A percentile compares a stretch with the other conserved stretches of the same genome.
These are phyloP conservation scores for Magnusiomyces paraingens DNA, from an alignment of 1,139 yeast genomes.

Conservation along the genomic window DNA sequence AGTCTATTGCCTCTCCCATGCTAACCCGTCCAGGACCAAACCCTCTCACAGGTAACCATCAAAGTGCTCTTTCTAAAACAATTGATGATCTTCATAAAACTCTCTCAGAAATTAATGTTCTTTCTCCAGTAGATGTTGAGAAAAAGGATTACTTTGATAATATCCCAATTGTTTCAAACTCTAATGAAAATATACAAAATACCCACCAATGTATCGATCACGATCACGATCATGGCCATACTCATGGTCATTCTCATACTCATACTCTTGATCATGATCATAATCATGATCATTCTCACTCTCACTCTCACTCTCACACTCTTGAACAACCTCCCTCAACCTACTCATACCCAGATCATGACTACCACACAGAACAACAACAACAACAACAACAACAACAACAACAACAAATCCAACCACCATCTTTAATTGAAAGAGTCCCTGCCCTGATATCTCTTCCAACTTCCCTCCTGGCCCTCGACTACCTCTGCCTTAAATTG, in stretches of 20 bases:
- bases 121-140: background rate
- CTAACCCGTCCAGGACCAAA: background rate
- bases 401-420: constrained; percentile 10
- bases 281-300: constrained; percentile 9
- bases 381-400: constrained; percentile 9
- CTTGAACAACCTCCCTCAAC: constrained; percentile 1
- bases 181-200: background rate
- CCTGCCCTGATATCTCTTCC: constrained; percentile 36
- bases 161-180: background rate
- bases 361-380: constrained; percentile 2
- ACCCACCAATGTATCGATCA: background rate
- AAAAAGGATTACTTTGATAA: background rate
- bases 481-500: constrained; percentile 18
- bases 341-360: constrained; percentile 7
- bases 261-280: constrained; percentile 8
- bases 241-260: constrained; percentile 8
- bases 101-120: background rate
- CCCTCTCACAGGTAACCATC: background rate
- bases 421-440: constrained; percentile 27
- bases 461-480: constrained; percentile 30
- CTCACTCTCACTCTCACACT: constrained; percentile 8
- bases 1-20: background rate
- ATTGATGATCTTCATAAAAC: constrained; percentile 1
- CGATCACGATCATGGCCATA: constrained; percentile 10
- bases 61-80: background rate